phyloP scores from a whole-genome alignment of 306 rosid genomes.

The Clitoria ternatea region DNA sequence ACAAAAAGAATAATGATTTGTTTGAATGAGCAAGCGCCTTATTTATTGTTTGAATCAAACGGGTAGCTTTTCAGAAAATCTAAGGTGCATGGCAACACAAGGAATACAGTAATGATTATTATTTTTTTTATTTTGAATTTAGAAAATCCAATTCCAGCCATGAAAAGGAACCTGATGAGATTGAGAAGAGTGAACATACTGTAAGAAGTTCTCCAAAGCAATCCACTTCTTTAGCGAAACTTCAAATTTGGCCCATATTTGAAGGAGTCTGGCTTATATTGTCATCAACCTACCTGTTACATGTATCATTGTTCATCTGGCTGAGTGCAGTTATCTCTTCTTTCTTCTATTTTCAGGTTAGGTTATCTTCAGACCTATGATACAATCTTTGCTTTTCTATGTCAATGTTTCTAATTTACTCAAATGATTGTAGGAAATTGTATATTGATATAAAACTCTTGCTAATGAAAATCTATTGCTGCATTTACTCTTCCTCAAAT shows the following conservation, averaged over 20 bases:
- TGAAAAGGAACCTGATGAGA: slow-evolving; percentile 41
- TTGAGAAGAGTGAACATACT: slow-evolving; percentile 31
- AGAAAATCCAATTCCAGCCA: slow-evolving; percentile 52
- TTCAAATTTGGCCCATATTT: slow-evolving; percentile 67
- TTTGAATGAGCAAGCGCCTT: no score
- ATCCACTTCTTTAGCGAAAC: slow-evolving; percentile 41
- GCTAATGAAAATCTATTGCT: neutral
- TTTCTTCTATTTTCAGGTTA: slow-evolving; percentile 92
- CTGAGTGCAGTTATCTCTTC: slow-evolving; percentile 91
- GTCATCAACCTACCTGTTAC: slow-evolving; percentile 79
- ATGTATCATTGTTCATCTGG: slow-evolving; percentile 82
- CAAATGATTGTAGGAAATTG: neutral
- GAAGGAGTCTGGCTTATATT: slow-evolving; percentile 84
- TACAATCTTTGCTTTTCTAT: slow-evolving; percentile 8
- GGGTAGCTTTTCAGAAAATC: neutral
- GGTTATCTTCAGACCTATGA: neutral
- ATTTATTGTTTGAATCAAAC: neutral
- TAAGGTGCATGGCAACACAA: neutral
- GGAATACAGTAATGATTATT: neutral
- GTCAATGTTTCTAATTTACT: neutral
- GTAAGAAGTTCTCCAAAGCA: slow-evolving; percentile 48
- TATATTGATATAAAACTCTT: neutral
- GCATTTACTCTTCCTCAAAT: neutral
- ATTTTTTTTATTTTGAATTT: slow-evolving; percentile 22
- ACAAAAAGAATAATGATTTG: neutral